phyloP scores from a whole-genome alignment of 495 filamentous ascomycete species.

The Xylaria nigripes region DNA sequence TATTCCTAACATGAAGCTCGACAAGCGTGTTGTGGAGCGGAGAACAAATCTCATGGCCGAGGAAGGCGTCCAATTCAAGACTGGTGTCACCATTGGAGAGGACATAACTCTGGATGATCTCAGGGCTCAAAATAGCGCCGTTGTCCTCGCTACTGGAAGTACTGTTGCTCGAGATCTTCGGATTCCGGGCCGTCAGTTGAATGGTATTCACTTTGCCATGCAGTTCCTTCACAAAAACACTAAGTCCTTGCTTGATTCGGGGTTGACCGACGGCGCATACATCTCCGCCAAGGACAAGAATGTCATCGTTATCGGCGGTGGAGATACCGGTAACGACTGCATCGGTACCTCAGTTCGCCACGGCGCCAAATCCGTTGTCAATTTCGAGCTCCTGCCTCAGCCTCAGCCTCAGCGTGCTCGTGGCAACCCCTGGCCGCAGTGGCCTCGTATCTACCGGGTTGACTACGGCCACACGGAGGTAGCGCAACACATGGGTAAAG shows the following conservation, averaged over 20 bases:
- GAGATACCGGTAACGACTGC: slow-evolving; percentile 98
- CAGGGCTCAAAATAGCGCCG: slow-evolving; percentile 69
- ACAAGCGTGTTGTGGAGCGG: slow-evolving; percentile 96
- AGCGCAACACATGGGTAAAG: slow-evolving; percentile 93
- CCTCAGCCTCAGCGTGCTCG: slow-evolving; percentile 88
- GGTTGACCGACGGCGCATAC: slow-evolving; percentile 76
- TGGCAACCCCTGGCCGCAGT: slow-evolving; percentile 99
- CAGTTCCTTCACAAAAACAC: slow-evolving; percentile 98
- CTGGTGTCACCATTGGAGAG: slow-evolving; percentile 69
- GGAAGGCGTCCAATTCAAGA: slow-evolving; percentile 81
- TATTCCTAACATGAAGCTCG: slow-evolving; percentile 99
- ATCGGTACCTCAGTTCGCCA: slow-evolving; percentile 98
- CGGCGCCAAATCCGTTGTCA: slow-evolving; percentile 90
- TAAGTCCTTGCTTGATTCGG: slow-evolving; percentile 93
- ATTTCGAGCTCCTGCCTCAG: slow-evolving; percentile 96
- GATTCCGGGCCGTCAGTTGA: slow-evolving; percentile 81
- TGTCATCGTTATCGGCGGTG: slow-evolving; percentile 95
- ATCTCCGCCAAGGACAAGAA: slow-evolving; percentile 96
- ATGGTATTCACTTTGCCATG: slow-evolving; percentile 97
- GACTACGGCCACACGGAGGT: slow-evolving; percentile 98
- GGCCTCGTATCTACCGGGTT: slow-evolving; percentile 96
- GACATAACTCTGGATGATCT: slow-evolving; percentile 71
- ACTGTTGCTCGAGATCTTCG: slow-evolving; percentile 95
- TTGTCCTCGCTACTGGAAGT: slow-evolving; percentile 92
- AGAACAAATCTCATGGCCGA: slow-evolving; percentile 93